Conservation (phyloP, 129 eudicot genomes). For the Centella asiatica region DNA sequence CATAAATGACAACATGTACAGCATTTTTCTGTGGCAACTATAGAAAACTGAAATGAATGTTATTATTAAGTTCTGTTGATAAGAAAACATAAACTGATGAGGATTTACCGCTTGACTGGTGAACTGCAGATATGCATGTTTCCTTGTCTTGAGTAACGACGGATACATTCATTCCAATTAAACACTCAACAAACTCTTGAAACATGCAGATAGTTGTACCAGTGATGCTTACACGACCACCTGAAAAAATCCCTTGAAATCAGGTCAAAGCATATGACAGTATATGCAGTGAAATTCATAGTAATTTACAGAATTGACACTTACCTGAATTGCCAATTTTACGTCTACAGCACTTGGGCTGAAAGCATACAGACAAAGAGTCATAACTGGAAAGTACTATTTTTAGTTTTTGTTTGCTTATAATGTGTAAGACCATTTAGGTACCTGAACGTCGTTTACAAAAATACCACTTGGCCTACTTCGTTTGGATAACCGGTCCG, state of each 20-base stretch:
- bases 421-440: neutral
- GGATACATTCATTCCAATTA: constrained; percentile 58
- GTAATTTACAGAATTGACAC: neutral
- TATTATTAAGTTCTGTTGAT: neutral
- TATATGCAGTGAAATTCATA: neutral
- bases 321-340: constrained; percentile 51
- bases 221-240: constrained; percentile 22
- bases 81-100: neutral
- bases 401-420: neutral
- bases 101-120: constrained; percentile 75
- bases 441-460: constrained; percentile 31
- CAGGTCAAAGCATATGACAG: neutral
- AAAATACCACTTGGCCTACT: constrained; percentile 10
- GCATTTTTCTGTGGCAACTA: neutral
- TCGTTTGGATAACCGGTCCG: constrained; percentile 15
- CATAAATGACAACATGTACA: neutral
- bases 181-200: constrained; percentile 65
- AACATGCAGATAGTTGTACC: constrained; percentile 53
- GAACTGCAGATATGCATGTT: constrained; percentile 48
- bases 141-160: constrained; percentile 35
- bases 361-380: constrained; percentile 2
- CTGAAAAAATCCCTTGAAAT: constrained; percentile 9
- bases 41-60: neutral
- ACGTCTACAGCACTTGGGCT: constrained; percentile 69
- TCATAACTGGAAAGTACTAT: constrained; percentile 8